Percentiles rank a stretch among this genome's conserved stretches.
Evolutionary conservation across 148 eudicot genomes (phyloP).

Genomic region (Linanthus parryae): DNA sequence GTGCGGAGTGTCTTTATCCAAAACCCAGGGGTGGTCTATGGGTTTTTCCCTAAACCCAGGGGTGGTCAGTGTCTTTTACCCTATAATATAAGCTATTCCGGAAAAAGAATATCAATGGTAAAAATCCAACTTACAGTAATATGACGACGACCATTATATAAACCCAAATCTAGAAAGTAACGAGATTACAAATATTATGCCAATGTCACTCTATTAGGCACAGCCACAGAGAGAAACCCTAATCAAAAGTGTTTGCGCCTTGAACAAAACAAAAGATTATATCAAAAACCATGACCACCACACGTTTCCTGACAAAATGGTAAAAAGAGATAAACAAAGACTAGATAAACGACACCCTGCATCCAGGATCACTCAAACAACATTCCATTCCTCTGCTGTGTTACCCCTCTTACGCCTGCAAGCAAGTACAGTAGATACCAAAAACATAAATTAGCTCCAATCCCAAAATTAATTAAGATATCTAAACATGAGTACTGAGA

Average conservation of each 20-base stretch:
- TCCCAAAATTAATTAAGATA: too few relatives aligned
- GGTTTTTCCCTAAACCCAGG: too few relatives aligned
- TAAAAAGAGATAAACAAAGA: background rate
- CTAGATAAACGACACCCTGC: slow-evolving; percentile 13
- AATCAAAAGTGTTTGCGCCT: background rate
- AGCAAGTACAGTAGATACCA: background rate
- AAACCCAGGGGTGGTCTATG: too few relatives aligned
- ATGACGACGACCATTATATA: slow-evolving; percentile 5
- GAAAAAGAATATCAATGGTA: background rate
- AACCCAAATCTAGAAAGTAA: slow-evolving; percentile 12
- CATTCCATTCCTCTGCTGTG: background rate
- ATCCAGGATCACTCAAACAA: slow-evolving; percentile 10
- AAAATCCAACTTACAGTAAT: background rate
- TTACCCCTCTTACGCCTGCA: slow-evolving; percentile 13
- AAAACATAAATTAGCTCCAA: too few relatives aligned
- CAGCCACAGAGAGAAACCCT: slow-evolving; percentile 9
- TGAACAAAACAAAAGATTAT: background rate
- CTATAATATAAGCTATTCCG: too few relatives aligned
- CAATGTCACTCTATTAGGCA: slow-evolving; percentile 10
- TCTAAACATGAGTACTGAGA: too few relatives aligned
- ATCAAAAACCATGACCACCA: slow-evolving; percentile 12
- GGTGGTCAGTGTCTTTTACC: too few relatives aligned
- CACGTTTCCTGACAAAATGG: background rate
- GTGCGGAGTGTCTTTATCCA: too few relatives aligned
- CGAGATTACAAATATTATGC: slow-evolving; percentile 4